These are phyloP conservation scores for Aureoboletus auriporus DNA, from an alignment of 768 basidiomycete genomes.

Conservation along the genomic window DNA sequence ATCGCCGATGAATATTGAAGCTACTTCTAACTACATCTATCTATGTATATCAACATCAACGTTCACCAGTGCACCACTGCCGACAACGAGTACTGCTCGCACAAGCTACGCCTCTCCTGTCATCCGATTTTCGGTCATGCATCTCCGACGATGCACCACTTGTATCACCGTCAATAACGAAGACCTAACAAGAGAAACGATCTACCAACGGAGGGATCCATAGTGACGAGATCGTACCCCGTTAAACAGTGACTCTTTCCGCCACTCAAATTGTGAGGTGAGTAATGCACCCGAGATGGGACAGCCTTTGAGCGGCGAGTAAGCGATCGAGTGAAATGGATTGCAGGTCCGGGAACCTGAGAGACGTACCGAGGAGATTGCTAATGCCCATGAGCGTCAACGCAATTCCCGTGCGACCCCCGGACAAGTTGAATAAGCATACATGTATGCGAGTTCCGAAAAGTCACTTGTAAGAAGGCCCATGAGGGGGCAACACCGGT, in stretches of 20 bases:
- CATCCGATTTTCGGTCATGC: background rate
- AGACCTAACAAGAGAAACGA: slow-evolving; percentile 1
- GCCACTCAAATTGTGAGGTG: slow-evolving; percentile 50
- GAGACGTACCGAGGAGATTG: slow-evolving; percentile 19
- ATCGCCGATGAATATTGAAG: too few relatives aligned
- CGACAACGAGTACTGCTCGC: too few relatives aligned
- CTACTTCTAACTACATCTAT: too few relatives aligned
- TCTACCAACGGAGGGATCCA: background rate
- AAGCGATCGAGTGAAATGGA: background rate
- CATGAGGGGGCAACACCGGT: slow-evolving; percentile 39
- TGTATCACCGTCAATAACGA: slow-evolving; percentile 5
- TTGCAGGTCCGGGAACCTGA: background rate
- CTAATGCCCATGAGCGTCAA: slow-evolving; percentile 10
- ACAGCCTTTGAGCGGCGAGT: slow-evolving; percentile 32
- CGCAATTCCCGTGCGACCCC: slow-evolving; percentile 27
- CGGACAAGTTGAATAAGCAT: background rate
- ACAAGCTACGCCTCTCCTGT: too few relatives aligned
- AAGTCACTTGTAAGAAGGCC: slow-evolving; percentile 40
- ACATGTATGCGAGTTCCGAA: slow-evolving; percentile 36
- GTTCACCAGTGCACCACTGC: too few relatives aligned
- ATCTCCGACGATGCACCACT: background rate
- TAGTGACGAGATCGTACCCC: slow-evolving; percentile 29
- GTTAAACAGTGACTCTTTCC: slow-evolving; percentile 48
- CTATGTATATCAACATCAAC: too few relatives aligned
- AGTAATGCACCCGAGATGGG: slow-evolving; percentile 58